Percentiles rank a stretch among this genome's conserved stretches.
These are phyloP conservation scores for Lecanicillium sp. DNA, from an alignment of 2,329 filamentous ascomycete species.

Conservation along the genomic window DNA sequence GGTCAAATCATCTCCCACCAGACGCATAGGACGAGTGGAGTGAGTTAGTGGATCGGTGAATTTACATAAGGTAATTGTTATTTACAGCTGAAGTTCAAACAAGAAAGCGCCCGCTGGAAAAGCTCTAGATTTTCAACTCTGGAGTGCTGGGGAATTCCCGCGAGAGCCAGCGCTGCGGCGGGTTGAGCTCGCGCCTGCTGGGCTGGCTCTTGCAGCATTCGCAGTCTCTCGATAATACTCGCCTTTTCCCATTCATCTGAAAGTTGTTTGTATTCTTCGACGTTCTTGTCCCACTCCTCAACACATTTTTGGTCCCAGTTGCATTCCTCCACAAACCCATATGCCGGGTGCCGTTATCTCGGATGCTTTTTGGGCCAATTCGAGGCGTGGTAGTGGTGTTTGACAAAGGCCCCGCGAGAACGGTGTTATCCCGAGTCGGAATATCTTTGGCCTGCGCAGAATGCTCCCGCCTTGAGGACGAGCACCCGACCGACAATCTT, in stretches of 20 bases:
- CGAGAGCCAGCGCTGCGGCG: too few relatives aligned
- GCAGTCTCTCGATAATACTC: conserved; percentile 32
- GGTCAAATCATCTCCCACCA: too few relatives aligned
- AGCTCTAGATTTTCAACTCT: too few relatives aligned
- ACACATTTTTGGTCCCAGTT: conserved; percentile 65
- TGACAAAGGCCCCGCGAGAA: conserved; percentile 59
- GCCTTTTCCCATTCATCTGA: conserved; percentile 53
- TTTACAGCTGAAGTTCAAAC: too few relatives aligned
- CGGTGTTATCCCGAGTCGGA: conserved; percentile 67
- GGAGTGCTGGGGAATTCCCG: too few relatives aligned
- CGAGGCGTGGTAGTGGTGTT: conserved; percentile 70
- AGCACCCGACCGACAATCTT: conserved; percentile 59
- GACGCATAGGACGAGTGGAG: too few relatives aligned
- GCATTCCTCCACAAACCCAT: conserved; percentile 63
- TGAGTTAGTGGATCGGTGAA: too few relatives aligned
- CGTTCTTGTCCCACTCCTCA: conserved; percentile 58
- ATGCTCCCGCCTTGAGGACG: conserved; percentile 64
- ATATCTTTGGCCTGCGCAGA: conserved; percentile 67
- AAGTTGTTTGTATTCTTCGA: conserved; percentile 52
- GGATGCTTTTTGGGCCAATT: conserved; percentile 64
- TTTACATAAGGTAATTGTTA: too few relatives aligned
- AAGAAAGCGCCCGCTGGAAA: too few relatives aligned
- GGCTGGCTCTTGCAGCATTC: not conserved
- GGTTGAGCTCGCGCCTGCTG: too few relatives aligned
- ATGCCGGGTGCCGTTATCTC: conserved; percentile 60